A percentile compares a stretch with the other conserved stretches of the same genome.
Evolutionary conservation across 2,329 filamentous ascomycete genomes (phyloP).

Genomic region (Diaporthe nobilis): DNA sequence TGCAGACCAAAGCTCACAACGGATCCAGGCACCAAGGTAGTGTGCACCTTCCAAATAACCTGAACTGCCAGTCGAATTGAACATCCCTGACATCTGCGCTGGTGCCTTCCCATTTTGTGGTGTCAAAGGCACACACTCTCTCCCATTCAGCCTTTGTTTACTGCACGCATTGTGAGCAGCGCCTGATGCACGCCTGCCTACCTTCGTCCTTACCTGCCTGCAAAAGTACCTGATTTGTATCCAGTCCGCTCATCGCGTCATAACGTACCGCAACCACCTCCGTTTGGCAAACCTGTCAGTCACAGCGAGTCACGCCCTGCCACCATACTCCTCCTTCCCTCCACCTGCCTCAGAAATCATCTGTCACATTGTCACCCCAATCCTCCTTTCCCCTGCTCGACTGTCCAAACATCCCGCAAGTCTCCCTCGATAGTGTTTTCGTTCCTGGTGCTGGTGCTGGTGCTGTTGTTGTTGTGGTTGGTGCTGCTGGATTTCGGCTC

Average conservation of each 20-base stretch:
- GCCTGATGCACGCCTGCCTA: background rate
- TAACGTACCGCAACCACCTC: background rate
- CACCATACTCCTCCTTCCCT: background rate
- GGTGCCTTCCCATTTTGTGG: background rate
- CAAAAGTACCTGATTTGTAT: background rate
- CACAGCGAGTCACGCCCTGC: background rate
- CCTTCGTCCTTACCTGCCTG: background rate
- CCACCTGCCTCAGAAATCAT: background rate
- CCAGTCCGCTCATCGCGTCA: background rate
- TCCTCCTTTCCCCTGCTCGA: background rate
- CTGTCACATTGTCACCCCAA: too few species aligned
- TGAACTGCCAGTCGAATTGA: background rate
- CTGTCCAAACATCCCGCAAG: background rate
- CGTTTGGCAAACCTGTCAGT: background rate
- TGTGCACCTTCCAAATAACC: background rate
- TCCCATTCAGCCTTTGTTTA: background rate
- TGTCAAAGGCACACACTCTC: background rate
- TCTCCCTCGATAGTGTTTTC: background rate
- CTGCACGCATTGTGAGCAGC: background rate
- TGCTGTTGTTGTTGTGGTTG: background rate
- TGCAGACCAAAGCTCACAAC: background rate
- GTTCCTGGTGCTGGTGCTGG: background rate
- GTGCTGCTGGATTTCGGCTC: background rate
- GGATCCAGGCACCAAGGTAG: background rate
- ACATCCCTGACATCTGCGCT: background rate